Conservation (phyloP, 192 early-diverging fungal species). For the Mortierella hygrophila region DNA sequence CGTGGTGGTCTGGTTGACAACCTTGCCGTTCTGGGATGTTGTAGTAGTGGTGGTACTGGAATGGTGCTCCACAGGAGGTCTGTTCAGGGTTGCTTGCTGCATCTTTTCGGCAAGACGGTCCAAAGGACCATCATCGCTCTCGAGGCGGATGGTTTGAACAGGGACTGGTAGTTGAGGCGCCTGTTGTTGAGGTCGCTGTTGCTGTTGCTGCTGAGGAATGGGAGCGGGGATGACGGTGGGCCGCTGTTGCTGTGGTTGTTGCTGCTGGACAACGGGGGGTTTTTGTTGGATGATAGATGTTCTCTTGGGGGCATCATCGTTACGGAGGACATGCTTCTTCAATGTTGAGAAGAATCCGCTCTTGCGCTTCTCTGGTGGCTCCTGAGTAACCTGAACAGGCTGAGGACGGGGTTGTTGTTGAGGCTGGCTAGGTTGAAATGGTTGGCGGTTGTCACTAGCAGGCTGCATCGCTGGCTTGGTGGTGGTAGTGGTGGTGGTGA, state of each 20-base stretch:
- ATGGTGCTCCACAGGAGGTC: slow-evolving; percentile 17
- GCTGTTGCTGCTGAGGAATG: slow-evolving; percentile 18
- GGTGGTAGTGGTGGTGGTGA: slow-evolving; percentile 49
- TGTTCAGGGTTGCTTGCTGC: slow-evolving; percentile 24
- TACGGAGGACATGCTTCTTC: slow-evolving; percentile 34
- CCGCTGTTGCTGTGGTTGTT: slow-evolving; percentile 3
- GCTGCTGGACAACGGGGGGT: background rate
- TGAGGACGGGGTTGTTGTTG: slow-evolving; percentile 35
- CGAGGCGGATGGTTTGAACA: slow-evolving; percentile 15
- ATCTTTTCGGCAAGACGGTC: slow-evolving; percentile 47
- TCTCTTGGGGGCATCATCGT: slow-evolving; percentile 16
- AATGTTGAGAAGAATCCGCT: slow-evolving; percentile 23
- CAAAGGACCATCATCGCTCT: slow-evolving; percentile 27
- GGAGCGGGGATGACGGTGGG: slow-evolving; percentile 4
- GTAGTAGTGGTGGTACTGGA: slow-evolving; percentile 9
- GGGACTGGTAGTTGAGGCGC: slow-evolving; percentile 9
- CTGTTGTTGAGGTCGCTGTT: slow-evolving; percentile 4
- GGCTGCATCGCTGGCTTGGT: slow-evolving; percentile 32
- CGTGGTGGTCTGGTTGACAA: slow-evolving; percentile 12
- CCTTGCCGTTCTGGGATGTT: slow-evolving; percentile 13
- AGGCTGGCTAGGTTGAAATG: slow-evolving; percentile 23
- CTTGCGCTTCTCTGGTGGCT: slow-evolving; percentile 33
- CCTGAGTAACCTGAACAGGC: background rate
- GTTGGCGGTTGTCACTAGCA: slow-evolving; percentile 3
- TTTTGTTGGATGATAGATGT: slow-evolving; percentile 8